These are phyloP conservation scores for Dentipellis sp. DNA, from an alignment of 768 basidiomycete genomes.

Conservation along the genomic window DNA sequence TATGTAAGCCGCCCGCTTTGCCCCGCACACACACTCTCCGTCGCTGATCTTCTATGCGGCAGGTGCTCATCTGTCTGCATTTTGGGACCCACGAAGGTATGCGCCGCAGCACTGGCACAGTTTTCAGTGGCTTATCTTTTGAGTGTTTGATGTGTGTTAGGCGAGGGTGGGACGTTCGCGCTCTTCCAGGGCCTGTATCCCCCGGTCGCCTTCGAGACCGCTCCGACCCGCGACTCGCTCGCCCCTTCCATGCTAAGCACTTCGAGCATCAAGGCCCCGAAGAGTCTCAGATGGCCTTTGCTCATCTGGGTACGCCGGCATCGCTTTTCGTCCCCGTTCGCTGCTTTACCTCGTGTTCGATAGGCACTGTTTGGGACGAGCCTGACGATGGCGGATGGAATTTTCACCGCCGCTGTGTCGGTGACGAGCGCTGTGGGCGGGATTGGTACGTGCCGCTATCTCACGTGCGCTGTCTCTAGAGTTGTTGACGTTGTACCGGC, in stretches of 20 bases:
- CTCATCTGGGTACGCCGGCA: constrained; percentile 40
- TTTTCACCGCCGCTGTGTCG: constrained; percentile 62
- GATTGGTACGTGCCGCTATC: constrained; percentile 24
- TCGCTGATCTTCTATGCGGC: neutral
- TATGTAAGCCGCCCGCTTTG: constrained; percentile 32
- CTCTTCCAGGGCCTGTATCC: constrained; percentile 55
- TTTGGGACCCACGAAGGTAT: constrained; percentile 45
- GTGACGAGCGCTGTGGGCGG: constrained; percentile 61
- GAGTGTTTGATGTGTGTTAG: constrained; percentile 17
- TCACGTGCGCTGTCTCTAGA: neutral
- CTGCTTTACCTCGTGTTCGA: neutral
- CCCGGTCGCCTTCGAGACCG: constrained; percentile 18
- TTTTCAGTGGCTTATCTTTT: constrained; percentile 1
- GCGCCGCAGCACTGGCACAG: neutral
- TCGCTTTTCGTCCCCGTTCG: neutral
- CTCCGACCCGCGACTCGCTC: constrained; percentile 16
- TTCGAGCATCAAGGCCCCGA: constrained; percentile 6
- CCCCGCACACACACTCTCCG: neutral
- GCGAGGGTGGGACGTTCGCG: constrained; percentile 65
- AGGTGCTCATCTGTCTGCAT: constrained; percentile 40
- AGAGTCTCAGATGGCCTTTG: constrained; percentile 37
- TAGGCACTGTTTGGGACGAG: constrained; percentile 58
- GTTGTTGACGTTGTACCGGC: neutral
- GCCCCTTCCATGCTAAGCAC: neutral
- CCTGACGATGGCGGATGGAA: constrained; percentile 58